Base-by-base conservation (phyloP, 192 early-diverging fungal species). In the Obelidium mucronatum region DNA sequence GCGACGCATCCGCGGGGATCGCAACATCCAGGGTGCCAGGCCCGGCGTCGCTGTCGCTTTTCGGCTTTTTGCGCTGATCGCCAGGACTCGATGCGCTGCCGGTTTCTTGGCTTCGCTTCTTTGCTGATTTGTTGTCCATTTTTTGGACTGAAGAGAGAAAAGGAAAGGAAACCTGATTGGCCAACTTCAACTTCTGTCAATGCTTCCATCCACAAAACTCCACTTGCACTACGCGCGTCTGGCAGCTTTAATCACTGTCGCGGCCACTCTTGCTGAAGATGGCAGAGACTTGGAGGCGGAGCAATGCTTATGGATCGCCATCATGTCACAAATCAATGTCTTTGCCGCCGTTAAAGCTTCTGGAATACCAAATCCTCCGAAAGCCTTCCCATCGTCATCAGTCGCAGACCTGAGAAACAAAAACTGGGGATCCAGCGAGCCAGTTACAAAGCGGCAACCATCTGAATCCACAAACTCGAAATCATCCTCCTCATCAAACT, bases 11-110 rank as follows among this genome's bases (percentile, higher is more conserved):
- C 11, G 69, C 51, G 19, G 69, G 69, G 36, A 72, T 13, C 31
- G 69, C 1, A 28, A 72, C 56, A 4, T 72, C 54, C 13, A 72
- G 54, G 28, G 22, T 15, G 2, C 42, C 48, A 19, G 67, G 67
- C 34, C 26, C 48, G 42, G 62, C 80, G 5, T 86, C 82, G 84
- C 66, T 86, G 76, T 36, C 80, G 68, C 78, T 51, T 69, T 26
- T 40, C 67, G 26, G 11, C 8, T 17, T 1, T 17, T 24, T 33
- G 44, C 35, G 67, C 44, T 1, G 67, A 22, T 19, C 44, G 34
- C 22, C 44, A 69, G 30, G 42, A 11, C 19, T 11, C 35, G 19
- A 60, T 60, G 58, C 58, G 58, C 22, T 30, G 11, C 11, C 6
- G 26, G 22, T 11, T 30, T 8, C 58, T 30, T 30, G 58, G 28